Percentiles rank a stretch among this genome's conserved stretches.
These are phyloP conservation scores for Luzula sylvatica DNA, from an alignment of 176 grass and related monocot species.

Conservation along the genomic window DNA sequence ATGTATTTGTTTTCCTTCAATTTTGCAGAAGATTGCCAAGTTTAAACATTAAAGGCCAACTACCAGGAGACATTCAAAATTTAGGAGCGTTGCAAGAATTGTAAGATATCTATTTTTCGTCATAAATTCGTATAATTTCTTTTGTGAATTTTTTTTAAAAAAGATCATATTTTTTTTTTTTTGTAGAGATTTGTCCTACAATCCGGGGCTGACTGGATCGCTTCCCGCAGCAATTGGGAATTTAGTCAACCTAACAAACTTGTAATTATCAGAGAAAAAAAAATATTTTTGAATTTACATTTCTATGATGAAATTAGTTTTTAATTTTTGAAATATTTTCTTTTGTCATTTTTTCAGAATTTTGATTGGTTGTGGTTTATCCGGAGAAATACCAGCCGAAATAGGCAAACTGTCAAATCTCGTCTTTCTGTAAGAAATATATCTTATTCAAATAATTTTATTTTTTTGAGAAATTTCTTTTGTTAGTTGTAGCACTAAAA, in stretches of 20 bases:
- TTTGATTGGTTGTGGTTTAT: constrained; percentile 62
- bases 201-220: constrained; percentile 38
- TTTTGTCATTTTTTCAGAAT: constrained; percentile 37
- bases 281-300: background rate
- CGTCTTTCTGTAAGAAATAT: constrained; percentile 48
- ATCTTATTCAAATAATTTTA: background rate
- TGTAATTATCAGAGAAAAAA: constrained; percentile 32
- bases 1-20: background rate
- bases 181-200: constrained; percentile 77
- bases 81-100: constrained; percentile 35
- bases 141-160: too few species aligned
- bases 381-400: constrained; percentile 62
- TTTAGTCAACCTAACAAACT: constrained; percentile 44
- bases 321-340: background rate
- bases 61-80: constrained; percentile 62
- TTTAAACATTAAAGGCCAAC: constrained; percentile 39
- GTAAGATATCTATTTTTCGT: constrained; percentile 31
- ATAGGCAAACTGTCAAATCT: constrained; percentile 53
- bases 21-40: constrained; percentile 51
- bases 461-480: background rate
- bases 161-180: background rate
- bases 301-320: background rate
- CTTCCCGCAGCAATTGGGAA: constrained; percentile 52
- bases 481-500: too few species aligned
- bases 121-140: background rate